These are phyloP conservation scores for Colletotrichum coccodes DNA, from an alignment of 2,329 filamentous ascomycete genomes.

Conservation along the genomic window DNA sequence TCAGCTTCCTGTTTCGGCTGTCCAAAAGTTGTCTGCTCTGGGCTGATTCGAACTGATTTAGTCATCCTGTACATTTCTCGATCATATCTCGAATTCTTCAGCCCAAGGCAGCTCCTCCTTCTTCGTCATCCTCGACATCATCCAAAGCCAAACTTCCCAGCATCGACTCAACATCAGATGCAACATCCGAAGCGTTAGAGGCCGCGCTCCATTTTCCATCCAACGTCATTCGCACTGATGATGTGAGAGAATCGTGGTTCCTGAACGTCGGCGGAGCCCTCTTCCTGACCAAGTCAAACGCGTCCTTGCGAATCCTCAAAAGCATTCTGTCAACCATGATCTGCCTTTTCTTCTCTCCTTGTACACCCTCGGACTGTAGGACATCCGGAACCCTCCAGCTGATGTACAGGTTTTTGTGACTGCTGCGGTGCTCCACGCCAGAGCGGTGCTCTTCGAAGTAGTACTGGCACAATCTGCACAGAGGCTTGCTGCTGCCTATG, in stretches of 20 bases:
- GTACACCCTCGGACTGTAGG: neutral
- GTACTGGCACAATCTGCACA: conserved; percentile 49
- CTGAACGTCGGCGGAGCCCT: neutral
- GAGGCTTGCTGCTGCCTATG: conserved; percentile 52
- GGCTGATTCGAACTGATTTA: too few relatives aligned
- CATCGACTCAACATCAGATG: neutral
- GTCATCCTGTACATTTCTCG: neutral
- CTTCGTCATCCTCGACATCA: neutral
- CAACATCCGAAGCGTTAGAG: neutral
- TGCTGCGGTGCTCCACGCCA: conserved; percentile 37
- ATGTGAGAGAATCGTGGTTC: neutral
- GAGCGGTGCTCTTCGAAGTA: conserved; percentile 44
- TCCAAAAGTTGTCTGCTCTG: neutral
- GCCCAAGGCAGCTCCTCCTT: neutral
- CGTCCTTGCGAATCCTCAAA: neutral
- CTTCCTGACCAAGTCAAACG: neutral
- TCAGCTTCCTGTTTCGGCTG: neutral
- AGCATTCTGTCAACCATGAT: neutral
- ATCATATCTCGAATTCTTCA: neutral
- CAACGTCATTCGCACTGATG: neutral
- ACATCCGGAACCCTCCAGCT: conserved; percentile 49
- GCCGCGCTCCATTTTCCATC: neutral
- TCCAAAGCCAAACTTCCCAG: neutral
- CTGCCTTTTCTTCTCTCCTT: neutral
- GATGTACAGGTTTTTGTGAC: conserved; percentile 49